phyloP scores from a whole-genome alignment of 768 basidiomycete genomes.

The Rhodotorula graminis region DNA sequence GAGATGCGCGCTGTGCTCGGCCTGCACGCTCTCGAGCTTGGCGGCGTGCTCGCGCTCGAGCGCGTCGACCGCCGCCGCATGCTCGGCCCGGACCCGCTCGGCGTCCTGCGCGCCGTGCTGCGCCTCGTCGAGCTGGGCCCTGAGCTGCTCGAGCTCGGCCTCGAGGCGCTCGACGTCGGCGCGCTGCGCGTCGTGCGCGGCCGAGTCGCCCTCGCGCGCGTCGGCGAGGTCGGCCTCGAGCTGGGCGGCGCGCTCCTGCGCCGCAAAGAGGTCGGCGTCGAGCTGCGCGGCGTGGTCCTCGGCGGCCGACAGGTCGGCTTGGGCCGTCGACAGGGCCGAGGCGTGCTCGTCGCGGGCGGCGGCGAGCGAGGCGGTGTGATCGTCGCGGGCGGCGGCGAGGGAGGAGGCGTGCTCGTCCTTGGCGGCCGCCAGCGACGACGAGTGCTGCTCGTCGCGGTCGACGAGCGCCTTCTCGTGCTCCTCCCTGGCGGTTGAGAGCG shows the following conservation, averaged over 20 bases:
- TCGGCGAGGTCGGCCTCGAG: neutral
- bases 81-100: neutral
- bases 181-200: too few relatives aligned
- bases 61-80: neutral
- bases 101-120: neutral
- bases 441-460: neutral
- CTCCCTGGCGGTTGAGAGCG: neutral
- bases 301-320: neutral
- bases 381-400: neutral
- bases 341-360: neutral
- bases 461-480: neutral
- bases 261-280: constrained; percentile 3
- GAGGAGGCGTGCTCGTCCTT: neutral
- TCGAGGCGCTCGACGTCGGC: too few relatives aligned
- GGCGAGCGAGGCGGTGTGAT: neutral
- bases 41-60: neutral
- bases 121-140: too few relatives aligned
- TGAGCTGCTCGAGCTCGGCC: too few relatives aligned
- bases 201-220: too few relatives aligned
- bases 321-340: neutral
- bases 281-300: neutral
- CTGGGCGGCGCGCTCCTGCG: neutral
- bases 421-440: too few relatives aligned
- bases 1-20: constrained; percentile 6
- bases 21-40: neutral